Conservation (phyloP, 1,284 basidiomycete species). For the Sutorius eximius region DNA sequence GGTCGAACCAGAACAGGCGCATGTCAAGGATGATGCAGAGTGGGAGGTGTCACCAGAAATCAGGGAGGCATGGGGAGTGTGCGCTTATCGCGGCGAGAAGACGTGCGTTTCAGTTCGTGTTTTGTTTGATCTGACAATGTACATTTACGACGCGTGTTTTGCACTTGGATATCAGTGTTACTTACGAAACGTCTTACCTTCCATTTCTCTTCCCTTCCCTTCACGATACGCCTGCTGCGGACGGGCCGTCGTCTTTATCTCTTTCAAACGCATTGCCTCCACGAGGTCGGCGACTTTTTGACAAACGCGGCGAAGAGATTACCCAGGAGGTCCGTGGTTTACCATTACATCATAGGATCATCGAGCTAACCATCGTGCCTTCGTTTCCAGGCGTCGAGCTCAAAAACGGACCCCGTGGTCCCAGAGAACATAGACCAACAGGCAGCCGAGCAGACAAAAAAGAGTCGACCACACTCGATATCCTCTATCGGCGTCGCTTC, state of each 20-base stretch:
- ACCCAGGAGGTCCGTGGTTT: slow-evolving; percentile 26
- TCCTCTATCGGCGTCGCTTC: slow-evolving; percentile 17
- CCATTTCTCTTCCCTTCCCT: slow-evolving; percentile 62
- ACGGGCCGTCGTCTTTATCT: slow-evolving; percentile 40
- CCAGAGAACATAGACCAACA: slow-evolving; percentile 11
- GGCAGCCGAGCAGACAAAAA: slow-evolving; percentile 17
- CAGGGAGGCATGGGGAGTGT: slow-evolving; percentile 56
- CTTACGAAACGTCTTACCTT: slow-evolving; percentile 67
- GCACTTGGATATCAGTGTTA: slow-evolving; percentile 37
- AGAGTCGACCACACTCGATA: slow-evolving; percentile 22
- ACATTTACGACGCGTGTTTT: slow-evolving; percentile 13
- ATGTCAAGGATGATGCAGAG: slow-evolving; percentile 64
- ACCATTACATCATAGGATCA: slow-evolving; percentile 25
- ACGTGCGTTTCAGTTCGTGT: slow-evolving; percentile 20
- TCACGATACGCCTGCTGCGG: slow-evolving; percentile 26
- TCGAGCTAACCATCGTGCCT: slow-evolving; percentile 16
- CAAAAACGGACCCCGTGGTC: slow-evolving; percentile 8
- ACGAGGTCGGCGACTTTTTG: slow-evolving; percentile 46
- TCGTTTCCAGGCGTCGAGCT: slow-evolving; percentile 23
- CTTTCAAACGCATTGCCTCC: slow-evolving; percentile 34
- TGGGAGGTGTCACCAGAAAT: slow-evolving; percentile 65
- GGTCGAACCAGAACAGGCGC: slow-evolving; percentile 52
- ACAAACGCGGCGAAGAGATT: slow-evolving; percentile 42
- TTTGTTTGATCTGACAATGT: slow-evolving; percentile 14
- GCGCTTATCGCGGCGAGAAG: slow-evolving; percentile 29